phyloP scores from a whole-genome alignment of 345 rosid genomes.

The Eucalyptus sp. region DNA sequence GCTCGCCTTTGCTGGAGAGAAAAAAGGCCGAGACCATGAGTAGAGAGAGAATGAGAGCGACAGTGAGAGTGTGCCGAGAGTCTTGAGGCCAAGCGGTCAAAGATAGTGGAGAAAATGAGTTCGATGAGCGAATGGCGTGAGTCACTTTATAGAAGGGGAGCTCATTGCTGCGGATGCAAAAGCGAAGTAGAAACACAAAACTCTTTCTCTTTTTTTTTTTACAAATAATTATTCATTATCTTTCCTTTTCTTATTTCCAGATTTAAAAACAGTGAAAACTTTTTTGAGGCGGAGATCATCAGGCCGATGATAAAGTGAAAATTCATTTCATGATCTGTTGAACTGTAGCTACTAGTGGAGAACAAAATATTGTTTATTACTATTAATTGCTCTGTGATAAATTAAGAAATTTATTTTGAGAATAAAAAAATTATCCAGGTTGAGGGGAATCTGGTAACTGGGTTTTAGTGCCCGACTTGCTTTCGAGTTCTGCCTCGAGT shows the following conservation, averaged over 20 bases:
- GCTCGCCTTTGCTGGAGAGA: background rate
- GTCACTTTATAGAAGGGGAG: background rate
- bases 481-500: background rate
- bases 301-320: background rate
- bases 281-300: background rate
- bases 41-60: background rate
- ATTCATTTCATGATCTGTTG: background rate
- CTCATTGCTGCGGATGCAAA: background rate
- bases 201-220: background rate
- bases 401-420: background rate
- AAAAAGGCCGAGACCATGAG: background rate
- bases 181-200: background rate
- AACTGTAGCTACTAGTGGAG: background rate
- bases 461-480: background rate
- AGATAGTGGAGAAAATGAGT: background rate
- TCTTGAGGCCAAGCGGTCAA: background rate
- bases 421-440: background rate
- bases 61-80: background rate
- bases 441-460: background rate
- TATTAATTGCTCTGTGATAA: background rate
- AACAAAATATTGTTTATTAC: background rate
- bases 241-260: background rate
- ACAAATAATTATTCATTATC: background rate
- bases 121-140: background rate
- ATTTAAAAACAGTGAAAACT: background rate